phyloP scores from a whole-genome alignment of 2,329 filamentous ascomycete genomes.

The Nemania serpens region DNA sequence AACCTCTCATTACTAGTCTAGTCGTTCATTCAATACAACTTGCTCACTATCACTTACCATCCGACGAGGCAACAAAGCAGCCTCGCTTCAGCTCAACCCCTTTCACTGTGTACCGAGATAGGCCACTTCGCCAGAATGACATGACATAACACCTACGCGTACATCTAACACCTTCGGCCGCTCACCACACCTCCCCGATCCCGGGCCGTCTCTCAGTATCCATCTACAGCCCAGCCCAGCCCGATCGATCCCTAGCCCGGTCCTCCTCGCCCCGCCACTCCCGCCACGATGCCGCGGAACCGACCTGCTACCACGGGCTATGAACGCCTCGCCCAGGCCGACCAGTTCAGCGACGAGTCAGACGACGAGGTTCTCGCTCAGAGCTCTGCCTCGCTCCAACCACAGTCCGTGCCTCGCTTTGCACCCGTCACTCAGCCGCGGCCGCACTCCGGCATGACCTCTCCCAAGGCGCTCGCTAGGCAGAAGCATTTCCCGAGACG shows the following conservation, averaged over 20 bases:
- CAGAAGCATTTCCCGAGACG: constrained; percentile 54
- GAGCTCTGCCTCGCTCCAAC: constrained; percentile 58
- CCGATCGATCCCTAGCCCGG: no score
- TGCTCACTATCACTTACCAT: constrained; percentile 1
- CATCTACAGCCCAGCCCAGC: no score
- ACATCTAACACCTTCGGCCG: background rate
- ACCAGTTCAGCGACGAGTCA: constrained; percentile 73
- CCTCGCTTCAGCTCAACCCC: constrained; percentile 1
- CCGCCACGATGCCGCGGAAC: constrained; percentile 63
- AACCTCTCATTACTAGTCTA: constrained; percentile 4
- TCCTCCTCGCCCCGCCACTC: background rate
- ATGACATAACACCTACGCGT: constrained; percentile 19
- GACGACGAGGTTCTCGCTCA: constrained; percentile 66
- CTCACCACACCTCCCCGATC: background rate
- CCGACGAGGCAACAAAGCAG: constrained; percentile 18
- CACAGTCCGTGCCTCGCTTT: constrained; percentile 64
- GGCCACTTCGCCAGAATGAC: constrained; percentile 27
- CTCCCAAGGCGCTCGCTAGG: constrained; percentile 51
- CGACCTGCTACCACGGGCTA: constrained; percentile 80
- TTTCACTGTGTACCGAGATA: constrained; percentile 5
- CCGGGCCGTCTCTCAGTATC: no score
- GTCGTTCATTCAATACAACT: constrained; percentile 13
- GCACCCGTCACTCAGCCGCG: constrained; percentile 66
- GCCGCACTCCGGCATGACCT: constrained; percentile 63
- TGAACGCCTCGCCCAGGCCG: constrained; percentile 81